phyloP scores from a whole-genome alignment of 2,329 filamentous ascomycete genomes.

The Beauveria varroae region DNA sequence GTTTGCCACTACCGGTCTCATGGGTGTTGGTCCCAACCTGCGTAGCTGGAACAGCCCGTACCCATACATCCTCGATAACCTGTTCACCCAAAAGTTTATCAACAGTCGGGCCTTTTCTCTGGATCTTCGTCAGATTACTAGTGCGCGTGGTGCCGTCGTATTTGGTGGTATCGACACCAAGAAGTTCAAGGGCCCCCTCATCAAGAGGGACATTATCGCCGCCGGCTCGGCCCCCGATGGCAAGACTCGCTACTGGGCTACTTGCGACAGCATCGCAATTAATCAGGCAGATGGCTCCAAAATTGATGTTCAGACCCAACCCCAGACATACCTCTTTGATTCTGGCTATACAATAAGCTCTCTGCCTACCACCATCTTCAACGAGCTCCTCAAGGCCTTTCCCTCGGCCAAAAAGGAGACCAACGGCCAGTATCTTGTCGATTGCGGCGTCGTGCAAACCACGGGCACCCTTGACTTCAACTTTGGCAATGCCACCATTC shows the following conservation, averaged over 20 bases:
- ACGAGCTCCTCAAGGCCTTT: constrained; percentile 35
- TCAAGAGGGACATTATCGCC: constrained; percentile 48
- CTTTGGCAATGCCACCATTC: constrained; percentile 37
- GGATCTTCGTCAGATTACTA: constrained; percentile 25
- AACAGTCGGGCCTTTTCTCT: constrained; percentile 30
- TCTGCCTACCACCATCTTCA: constrained; percentile 50
- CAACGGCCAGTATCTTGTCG: constrained; percentile 40
- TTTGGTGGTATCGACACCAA: constrained; percentile 51
- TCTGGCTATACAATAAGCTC: constrained; percentile 62
- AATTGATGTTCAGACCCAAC: constrained; percentile 35
- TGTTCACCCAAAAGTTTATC: constrained; percentile 27
- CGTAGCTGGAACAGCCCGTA: constrained; percentile 27
- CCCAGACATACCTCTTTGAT: constrained; percentile 49
- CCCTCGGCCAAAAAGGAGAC: constrained; percentile 36
- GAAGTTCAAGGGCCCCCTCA: constrained; percentile 47
- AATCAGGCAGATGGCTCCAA: constrained; percentile 28
- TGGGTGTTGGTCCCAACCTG: constrained; percentile 28
- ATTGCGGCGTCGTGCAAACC: constrained; percentile 28
- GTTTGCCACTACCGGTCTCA: constrained; percentile 23
- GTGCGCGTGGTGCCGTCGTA: constrained; percentile 28
- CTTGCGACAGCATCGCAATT: constrained; percentile 29
- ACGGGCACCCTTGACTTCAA: constrained; percentile 38
- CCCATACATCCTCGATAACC: constrained; percentile 27
- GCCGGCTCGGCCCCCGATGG: constrained; percentile 27
- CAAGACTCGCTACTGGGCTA: constrained; percentile 34